Evolutionary conservation across 2,329 filamentous ascomycete species (phyloP).

Genomic region (Mycocentrospora acerina): DNA sequence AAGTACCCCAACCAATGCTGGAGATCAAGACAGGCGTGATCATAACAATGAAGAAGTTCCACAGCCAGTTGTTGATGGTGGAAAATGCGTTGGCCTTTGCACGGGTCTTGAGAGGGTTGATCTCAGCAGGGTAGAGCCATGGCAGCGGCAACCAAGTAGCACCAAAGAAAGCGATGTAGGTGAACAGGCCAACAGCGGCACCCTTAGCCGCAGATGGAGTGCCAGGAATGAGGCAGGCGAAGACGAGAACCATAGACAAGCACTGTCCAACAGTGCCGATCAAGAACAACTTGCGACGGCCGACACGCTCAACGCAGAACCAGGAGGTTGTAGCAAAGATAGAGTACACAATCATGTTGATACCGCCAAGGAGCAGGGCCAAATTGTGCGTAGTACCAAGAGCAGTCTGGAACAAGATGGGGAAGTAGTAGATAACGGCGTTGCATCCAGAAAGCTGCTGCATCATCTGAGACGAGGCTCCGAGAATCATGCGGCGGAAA

Average conservation of each 20-base stretch:
- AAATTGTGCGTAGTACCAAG: constrained; percentile 52
- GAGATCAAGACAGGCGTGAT: constrained; percentile 45
- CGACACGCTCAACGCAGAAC: constrained; percentile 66
- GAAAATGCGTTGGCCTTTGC: constrained; percentile 58
- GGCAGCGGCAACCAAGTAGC: constrained; percentile 66
- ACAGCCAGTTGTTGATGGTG: constrained; percentile 58
- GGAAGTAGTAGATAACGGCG: constrained; percentile 50
- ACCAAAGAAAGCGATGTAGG: constrained; percentile 69
- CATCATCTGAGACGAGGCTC: constrained; percentile 61
- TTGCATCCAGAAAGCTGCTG: constrained; percentile 53
- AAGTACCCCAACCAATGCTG: constrained; percentile 44
- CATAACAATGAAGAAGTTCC: constrained; percentile 51
- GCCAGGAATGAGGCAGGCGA: constrained; percentile 45
- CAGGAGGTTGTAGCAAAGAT: constrained; percentile 61
- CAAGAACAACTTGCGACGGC: constrained; percentile 47
- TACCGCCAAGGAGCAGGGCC: constrained; percentile 48
- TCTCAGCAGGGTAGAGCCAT: constrained; percentile 58
- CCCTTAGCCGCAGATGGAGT: constrained; percentile 45
- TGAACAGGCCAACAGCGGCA: constrained; percentile 63
- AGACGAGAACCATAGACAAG: constrained; percentile 47
- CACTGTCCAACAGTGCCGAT: constrained; percentile 54
- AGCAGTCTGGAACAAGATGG: constrained; percentile 49
- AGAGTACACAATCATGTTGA: constrained; percentile 59
- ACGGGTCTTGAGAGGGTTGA: constrained; percentile 57
- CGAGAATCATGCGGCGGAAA: constrained; percentile 62